A percentile compares a stretch with the other conserved stretches of the same genome.
Evolutionary conservation across 345 rosid genomes (phyloP).

Genomic region (Rubroshorea leprosula): DNA sequence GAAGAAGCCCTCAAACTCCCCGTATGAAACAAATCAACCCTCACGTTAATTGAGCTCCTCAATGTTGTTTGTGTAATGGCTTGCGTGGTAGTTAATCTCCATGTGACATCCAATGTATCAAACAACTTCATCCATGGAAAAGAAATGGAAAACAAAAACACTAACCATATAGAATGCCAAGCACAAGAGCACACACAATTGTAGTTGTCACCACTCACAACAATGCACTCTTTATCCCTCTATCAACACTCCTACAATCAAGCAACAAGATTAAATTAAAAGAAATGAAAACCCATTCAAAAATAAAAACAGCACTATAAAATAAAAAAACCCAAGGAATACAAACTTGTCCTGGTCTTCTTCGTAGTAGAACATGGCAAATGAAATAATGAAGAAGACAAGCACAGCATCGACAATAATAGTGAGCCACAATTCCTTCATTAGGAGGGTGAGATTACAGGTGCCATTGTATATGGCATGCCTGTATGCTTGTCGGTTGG

Average conservation of each 20-base stretch:
- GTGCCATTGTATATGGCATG: conserved; percentile 91
- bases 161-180: too few species aligned
- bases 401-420: conserved; percentile 75
- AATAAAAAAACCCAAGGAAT: conserved; percentile 17
- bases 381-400: conserved; percentile 90
- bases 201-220: conserved; percentile 84
- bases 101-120: neutral
- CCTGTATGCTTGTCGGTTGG: conserved; percentile 94
- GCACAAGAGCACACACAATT: too few species aligned
- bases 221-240: conserved; percentile 77
- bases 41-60: too few species aligned
- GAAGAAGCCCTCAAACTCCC: too few species aligned
- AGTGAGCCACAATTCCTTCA: conserved; percentile 96
- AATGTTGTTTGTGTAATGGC: too few species aligned
- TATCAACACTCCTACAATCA: conserved; percentile 61
- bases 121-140: too few species aligned
- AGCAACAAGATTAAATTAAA: neutral
- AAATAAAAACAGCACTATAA: too few species aligned
- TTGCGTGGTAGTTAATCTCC: too few species aligned
- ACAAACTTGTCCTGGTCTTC: conserved; percentile 98
- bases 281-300: too few species aligned
- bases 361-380: conserved; percentile 96
- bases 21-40: too few species aligned
- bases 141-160: too few species aligned
- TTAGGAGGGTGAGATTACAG: conserved; percentile 81